These are phyloP conservation scores for Cryphonectria radicalis DNA, from an alignment of 2,329 filamentous ascomycete species.

Conservation along the genomic window DNA sequence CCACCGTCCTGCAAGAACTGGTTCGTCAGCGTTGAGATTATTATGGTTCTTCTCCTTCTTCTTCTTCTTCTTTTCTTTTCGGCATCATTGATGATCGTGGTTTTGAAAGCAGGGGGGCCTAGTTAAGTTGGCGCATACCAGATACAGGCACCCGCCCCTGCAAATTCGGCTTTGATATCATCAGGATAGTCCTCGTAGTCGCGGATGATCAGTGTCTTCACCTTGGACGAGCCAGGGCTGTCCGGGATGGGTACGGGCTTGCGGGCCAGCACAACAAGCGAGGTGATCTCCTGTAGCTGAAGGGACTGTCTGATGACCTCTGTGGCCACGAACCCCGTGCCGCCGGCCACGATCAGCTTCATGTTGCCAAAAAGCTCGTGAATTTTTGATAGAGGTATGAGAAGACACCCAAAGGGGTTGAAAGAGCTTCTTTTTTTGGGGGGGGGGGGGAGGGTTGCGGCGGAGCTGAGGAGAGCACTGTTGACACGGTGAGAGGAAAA, in stretches of 20 bases:
- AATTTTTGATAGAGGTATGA: background rate
- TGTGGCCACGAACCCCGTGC: slow-evolving; percentile 47
- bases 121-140: slow-evolving; percentile 38
- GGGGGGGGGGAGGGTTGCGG: too few relatives aligned
- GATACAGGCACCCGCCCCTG: slow-evolving; percentile 48
- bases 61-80: too few relatives aligned
- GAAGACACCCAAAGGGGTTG: background rate
- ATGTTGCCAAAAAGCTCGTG: slow-evolving; percentile 34
- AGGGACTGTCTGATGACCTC: slow-evolving; percentile 51
- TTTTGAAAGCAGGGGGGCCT: too few relatives aligned
- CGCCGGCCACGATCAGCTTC: slow-evolving; percentile 50
- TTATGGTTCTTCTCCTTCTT: too few relatives aligned
- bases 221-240: slow-evolving; percentile 12
- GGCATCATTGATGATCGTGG: too few relatives aligned
- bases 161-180: slow-evolving; percentile 43
- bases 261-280: slow-evolving; percentile 47
- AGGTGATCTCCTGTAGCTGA: slow-evolving; percentile 40
- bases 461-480: background rate
- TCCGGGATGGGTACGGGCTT: slow-evolving; percentile 36
- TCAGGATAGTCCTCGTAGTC: slow-evolving; percentile 49
- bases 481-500: background rate
- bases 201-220: slow-evolving; percentile 44
- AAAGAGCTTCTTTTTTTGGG: background rate
- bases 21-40: background rate
- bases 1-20: slow-evolving; percentile 35